Base-by-base conservation (phyloP, 192 early-diverging fungal species). In the Coemansia sp. region DNA sequence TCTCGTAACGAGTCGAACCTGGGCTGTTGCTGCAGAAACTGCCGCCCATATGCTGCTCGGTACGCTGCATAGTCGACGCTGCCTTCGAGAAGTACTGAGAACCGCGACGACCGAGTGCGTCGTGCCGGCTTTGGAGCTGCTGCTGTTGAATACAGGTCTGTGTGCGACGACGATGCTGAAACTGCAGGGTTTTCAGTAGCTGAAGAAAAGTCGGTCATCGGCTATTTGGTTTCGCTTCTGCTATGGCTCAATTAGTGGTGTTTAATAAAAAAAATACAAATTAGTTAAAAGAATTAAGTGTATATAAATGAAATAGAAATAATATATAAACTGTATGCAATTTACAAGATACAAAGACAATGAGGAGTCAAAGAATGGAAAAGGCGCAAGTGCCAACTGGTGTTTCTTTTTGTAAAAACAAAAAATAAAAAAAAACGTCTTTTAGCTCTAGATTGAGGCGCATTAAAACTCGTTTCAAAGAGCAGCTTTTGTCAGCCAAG, bases 21-120 rank as follows among this genome's bases (percentile, higher is more conserved):
- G 36, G 78, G 78, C 50, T 72, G 78, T 60, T 75, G 72, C 60
- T 75, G 69, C 18, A 72, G 60, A 66, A 66, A 61, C 45, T 72
- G 68, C 17, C 52, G 64, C 1, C 72, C 68, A 20, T 56, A 68
- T 18, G 62, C 65, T 0, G 70, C 59, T n/a, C 73, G 69, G 56
- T 80, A 80, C 50, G 72, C 67, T 8, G 66, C 42, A 28, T 80
- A 80, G 73, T 80, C 78, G 38, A 80, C 78, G 63, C 63, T 80
- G 55, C 52, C 50, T 57, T 80, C 78, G 1, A 80, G 51, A 3
- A 80, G 64, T 20, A 75, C 55, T 7, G 78, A 80, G 55, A 80
- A 80, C 31, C 78, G 72, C 56, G 78, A 80, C 38, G 78, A 68
- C 20, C 54, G 38, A 12, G 69, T 62, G 17, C 76, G 76, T 16